A percentile compares a stretch with the other conserved stretches of the same genome.
Conservation (phyloP, 441 rosid species). For the Brassica hybrid region DNA sequence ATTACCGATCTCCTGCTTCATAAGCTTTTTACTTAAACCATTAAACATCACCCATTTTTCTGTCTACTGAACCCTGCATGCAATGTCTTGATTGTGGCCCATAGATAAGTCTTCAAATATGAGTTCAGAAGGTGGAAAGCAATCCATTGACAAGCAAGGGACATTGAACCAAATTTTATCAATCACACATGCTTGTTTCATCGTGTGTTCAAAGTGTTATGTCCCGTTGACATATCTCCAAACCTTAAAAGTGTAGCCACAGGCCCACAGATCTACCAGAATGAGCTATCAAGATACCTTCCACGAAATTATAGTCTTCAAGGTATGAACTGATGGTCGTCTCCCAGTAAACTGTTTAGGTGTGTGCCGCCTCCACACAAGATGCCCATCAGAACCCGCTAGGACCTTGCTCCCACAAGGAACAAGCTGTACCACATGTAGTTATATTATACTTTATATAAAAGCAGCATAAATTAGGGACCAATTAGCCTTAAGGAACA, state of each 20-base stretch:
- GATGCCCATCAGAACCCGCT: constrained; percentile 78
- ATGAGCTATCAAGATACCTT: constrained; percentile 82
- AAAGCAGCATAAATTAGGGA: constrained; percentile 37
- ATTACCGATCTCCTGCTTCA: not conserved
- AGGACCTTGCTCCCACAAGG: constrained; percentile 80
- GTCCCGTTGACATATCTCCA: constrained; percentile 76
- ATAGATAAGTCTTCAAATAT: constrained; percentile 62
- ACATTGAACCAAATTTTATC: constrained; percentile 81
- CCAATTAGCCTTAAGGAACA: constrained; percentile 40
- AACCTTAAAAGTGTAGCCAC: constrained; percentile 78
- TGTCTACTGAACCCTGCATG: constrained; percentile 47
- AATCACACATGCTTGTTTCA: constrained; percentile 82
- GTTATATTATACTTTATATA: constrained; percentile 8
- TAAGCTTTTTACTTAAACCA: not conserved
- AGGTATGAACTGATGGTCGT: constrained; percentile 81
- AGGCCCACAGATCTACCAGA: constrained; percentile 79
- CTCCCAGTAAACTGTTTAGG: constrained; percentile 87
- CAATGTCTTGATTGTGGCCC: constrained; percentile 53
- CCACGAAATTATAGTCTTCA: constrained; percentile 73
- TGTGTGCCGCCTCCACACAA: constrained; percentile 84
- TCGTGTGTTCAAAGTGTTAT: constrained; percentile 68
- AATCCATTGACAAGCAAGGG: constrained; percentile 74
- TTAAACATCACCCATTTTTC: constrained; percentile 38
- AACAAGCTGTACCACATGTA: constrained; percentile 81
- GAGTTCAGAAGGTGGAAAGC: constrained; percentile 81